phyloP scores from a whole-genome alignment of 495 filamentous ascomycete species.

The Annulohypoxylon moriforme region DNA sequence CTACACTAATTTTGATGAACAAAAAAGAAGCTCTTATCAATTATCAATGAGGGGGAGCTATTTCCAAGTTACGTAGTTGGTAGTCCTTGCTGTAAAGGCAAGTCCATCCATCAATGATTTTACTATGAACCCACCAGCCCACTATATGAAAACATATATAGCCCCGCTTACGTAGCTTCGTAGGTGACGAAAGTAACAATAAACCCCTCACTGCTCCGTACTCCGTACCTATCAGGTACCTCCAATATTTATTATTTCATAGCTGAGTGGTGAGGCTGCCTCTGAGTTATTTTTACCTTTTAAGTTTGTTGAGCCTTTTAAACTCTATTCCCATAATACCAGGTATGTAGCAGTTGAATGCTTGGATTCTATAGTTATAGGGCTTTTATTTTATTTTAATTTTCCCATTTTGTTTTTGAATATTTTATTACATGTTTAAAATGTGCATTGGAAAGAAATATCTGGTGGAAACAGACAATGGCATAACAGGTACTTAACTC shows the following conservation, averaged over 20 bases:
- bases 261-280: slow-evolving; percentile 37
- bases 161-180: slow-evolving; percentile 21
- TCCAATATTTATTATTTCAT: neutral
- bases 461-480: no score
- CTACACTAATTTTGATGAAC: slow-evolving; percentile 18
- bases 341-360: neutral
- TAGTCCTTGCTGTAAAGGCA: neutral
- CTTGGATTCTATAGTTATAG: no score
- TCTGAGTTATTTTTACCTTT: slow-evolving; percentile 32
- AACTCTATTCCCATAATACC: neutral
- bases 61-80: neutral
- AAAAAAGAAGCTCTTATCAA: slow-evolving; percentile 44
- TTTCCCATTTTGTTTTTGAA: no score
- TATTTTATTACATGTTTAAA: no score
- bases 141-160: neutral
- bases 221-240: slow-evolving; percentile 16
- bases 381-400: no score
- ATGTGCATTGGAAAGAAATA: no score
- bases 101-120: slow-evolving; percentile 5
- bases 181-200: slow-evolving; percentile 23
- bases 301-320: slow-evolving; percentile 31
- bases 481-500: slow-evolving; percentile 13
- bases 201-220: slow-evolving; percentile 41
- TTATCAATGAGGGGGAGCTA: slow-evolving; percentile 42
- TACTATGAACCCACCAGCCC: neutral